Evolutionary conservation across 2,329 filamentous ascomycete species (phyloP).

Genomic region (Geosmithia flava): DNA sequence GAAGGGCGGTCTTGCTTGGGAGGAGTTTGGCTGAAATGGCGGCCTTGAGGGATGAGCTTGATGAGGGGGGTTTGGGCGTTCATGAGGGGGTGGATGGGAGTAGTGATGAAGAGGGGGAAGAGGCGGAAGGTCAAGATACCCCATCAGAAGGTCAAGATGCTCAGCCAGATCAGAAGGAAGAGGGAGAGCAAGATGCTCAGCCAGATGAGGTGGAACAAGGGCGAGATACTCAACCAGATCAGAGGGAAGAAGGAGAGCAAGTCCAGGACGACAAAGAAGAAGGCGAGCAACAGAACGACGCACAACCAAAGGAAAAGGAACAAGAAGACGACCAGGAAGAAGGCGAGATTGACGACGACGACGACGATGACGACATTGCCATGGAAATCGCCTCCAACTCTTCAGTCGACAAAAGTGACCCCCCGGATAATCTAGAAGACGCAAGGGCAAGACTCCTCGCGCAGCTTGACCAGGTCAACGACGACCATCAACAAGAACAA

Average conservation of each 20-base stretch:
- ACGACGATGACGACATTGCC: slow-evolving; percentile 18
- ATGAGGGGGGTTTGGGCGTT: slow-evolving; percentile 25
- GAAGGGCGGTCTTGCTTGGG: slow-evolving; percentile 54
- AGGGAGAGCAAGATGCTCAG: not conserved
- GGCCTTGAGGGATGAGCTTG: slow-evolving; percentile 28
- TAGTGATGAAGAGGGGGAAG: slow-evolving; percentile 22
- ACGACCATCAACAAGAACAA: slow-evolving; percentile 11
- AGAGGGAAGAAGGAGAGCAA: not conserved
- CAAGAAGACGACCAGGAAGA: no score
- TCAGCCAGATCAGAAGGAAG: not conserved
- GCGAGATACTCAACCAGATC: not conserved
- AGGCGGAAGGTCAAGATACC: slow-evolving; percentile 10
- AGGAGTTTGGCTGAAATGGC: slow-evolving; percentile 41
- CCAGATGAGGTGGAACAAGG: not conserved
- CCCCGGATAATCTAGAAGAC: slow-evolving; percentile 24
- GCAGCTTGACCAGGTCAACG: slow-evolving; percentile 19
- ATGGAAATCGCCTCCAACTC: slow-evolving; percentile 29
- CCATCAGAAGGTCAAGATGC: slow-evolving; percentile 11
- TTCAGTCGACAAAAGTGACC: slow-evolving; percentile 23
- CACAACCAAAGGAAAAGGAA: no score
- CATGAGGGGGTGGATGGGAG: slow-evolving; percentile 34
- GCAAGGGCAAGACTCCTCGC: slow-evolving; percentile 36
- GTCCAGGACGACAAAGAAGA: no score
- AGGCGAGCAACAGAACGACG: no score
- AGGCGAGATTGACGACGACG: slow-evolving; percentile 13